Base-by-base conservation (phyloP, 1,284 basidiomycete species). In the Ganoderma multipileum region DNA sequence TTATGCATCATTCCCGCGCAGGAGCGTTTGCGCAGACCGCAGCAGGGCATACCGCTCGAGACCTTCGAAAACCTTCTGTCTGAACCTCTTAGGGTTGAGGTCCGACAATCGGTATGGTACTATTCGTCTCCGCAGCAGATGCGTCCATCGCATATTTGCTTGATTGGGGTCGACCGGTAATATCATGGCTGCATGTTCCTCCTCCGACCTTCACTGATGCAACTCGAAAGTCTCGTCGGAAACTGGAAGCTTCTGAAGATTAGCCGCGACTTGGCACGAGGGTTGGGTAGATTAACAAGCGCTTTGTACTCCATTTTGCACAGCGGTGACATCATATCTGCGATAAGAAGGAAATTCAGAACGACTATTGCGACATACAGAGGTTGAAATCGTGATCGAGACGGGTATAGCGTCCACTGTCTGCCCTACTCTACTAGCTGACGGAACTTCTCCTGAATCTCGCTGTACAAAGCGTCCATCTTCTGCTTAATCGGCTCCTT, bases 371-470 rank as follows among this genome's bases (percentile, higher is more conserved):
- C 62, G 55, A 65, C 60, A 68, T 65, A 73, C 69, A 66, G 66
- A 60, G 38, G 16, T 38, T 58, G 33, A 70, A 72, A 72, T 68
- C 73, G 67, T 73, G 71, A 65, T 60, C 67, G 71, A 50, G 41
- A 68, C 67, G 74, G 77, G 76, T 78, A 76, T 76, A 65, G 61
- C 54, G 69, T 72, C 71, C 71, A 59, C 58, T 71, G 69, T 72
- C 71, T 69, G 41, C 61, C 71, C 75, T 87, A 96, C 84, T 96
- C 95, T 76, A 87, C 91, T 79, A 96, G 81, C 80, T 94, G 90
- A 71, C 94, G 88, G 86, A 97, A 96, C 76, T 93, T 95, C 81
- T 96, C 95, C 77, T 93, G 91, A 72, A 97, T 96, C 82, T 96
- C 95, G 70, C 82, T 81, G 80, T 96, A 84, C 67, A 97, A 81